Evolutionary conservation across 805 yeast genomes (phyloP), one percentile per base, ranked within the genome.

Genomic region (Brettanomyces naardenensis): DNA sequence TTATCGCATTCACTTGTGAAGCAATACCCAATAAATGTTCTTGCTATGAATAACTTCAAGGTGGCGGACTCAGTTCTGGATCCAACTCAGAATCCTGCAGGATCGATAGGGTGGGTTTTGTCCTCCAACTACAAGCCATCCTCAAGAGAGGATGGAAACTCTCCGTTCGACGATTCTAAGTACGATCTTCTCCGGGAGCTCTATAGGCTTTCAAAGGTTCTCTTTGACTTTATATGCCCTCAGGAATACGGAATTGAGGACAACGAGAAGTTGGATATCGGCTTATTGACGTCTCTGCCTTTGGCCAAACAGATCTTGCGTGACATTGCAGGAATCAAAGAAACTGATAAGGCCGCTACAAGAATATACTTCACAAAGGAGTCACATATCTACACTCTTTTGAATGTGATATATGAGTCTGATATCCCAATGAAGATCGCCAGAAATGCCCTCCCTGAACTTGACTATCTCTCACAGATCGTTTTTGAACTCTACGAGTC

Each of bases 211-310:
- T 85, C 96, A 1, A 94, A 92, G 58, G 95, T 92, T 5, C 64
- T 92, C 44, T 92, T 92, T 64, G 99, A 92, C 61, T 92, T 90
- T 54, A 88, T 92, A 35, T 92, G 97, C 61, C 99, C 99, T 7
- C 97, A 92, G 59, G 99, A 92, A 56, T 92, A 92, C 56, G 99
- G 99, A 45, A 92, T 92, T 49, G 87, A 89, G 46, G 95, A 88
- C 53, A 80, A 82, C 51, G 98, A 92, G 59, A 92, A 92, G 56
- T 71, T 92, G 43, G 99, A 92, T 56, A 92, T 92, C 63, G 99
- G 99, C 4, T 66, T 92, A 40, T 66, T 92, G 49, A 92, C 99
- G 0, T 86, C 96, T 2, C 69, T 92, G 51, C 99, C 99, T 2
- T 69, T 92, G 49, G 94, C 96, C 1, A 84, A 79, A 57, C 95